These are phyloP conservation scores for Chlorella variabilis DNA, from an alignment of 163 green algal genomes.

Conservation along the genomic window DNA sequence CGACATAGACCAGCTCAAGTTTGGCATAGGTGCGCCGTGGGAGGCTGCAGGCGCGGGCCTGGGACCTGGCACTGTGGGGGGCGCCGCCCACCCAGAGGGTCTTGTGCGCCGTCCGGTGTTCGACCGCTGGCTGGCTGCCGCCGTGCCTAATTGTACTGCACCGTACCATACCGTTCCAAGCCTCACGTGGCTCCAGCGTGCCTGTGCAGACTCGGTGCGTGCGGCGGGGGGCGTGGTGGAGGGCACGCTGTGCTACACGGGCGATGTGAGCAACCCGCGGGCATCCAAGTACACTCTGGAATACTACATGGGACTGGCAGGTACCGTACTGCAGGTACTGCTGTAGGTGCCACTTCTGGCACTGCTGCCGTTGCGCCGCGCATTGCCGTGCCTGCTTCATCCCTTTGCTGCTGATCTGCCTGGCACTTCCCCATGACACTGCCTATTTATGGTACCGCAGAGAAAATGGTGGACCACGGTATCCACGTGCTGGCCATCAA, in stretches of 20 bases:
- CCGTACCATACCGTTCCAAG: no score
- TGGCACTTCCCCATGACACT: no score
- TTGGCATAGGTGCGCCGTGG: slow-evolving; percentile 79
- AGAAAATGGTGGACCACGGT: slow-evolving; percentile 86
- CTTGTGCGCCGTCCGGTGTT: no score
- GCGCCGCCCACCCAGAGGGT: no score
- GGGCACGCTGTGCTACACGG: slow-evolving; percentile 95
- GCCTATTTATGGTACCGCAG: no score
- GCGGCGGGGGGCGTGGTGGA: slow-evolving; percentile 79
- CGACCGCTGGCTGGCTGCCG: not conserved
- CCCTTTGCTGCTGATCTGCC: not conserved
- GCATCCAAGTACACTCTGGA: slow-evolving; percentile 89
- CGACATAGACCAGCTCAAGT: slow-evolving; percentile 84
- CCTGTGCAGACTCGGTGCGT: slow-evolving; percentile 64
- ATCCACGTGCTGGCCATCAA: slow-evolving; percentile 92
- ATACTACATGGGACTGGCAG: slow-evolving; percentile 91
- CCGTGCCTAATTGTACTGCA: not conserved
- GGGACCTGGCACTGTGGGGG: no score
- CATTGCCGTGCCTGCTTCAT: not conserved
- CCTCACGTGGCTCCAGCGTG: no score
- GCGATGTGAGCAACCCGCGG: slow-evolving; percentile 80
- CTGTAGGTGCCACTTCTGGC: not conserved
- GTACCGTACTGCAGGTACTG: not conserved
- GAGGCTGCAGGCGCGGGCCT: not conserved
- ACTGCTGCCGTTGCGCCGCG: no score